Percentiles rank a stretch among this genome's conserved stretches.
These are phyloP conservation scores for Pseudoneurospora amorphoporcata DNA, from an alignment of 495 filamentous ascomycete species.

Conservation along the genomic window DNA sequence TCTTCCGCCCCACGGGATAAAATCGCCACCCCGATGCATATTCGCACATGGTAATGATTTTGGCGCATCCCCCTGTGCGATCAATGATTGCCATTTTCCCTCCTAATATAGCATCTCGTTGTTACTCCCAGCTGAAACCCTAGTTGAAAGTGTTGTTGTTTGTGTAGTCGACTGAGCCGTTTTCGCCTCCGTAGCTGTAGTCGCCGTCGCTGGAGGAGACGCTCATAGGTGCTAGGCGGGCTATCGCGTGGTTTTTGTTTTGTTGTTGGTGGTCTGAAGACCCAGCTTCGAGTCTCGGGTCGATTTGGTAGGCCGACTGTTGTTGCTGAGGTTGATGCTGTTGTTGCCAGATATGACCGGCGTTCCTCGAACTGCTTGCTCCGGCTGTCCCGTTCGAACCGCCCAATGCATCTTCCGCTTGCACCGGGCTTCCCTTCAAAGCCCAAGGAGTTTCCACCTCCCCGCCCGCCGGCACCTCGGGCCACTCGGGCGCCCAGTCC, in stretches of 20 bases:
- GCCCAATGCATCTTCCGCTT: neutral
- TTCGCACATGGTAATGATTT: too few species aligned
- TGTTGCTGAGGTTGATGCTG: neutral
- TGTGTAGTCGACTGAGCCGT: neutral
- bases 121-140: neutral
- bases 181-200: neutral
- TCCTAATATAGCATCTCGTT: neutral
- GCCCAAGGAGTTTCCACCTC: neutral
- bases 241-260: neutral
- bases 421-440: neutral
- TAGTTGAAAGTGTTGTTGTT: neutral
- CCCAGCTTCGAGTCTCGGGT: neutral
- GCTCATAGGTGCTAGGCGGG: neutral
- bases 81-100: neutral
- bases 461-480: neutral
- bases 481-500: slow-evolving; percentile 6
- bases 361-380: neutral
- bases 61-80: too few species aligned
- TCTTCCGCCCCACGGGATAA: neutral
- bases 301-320: neutral
- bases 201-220: neutral
- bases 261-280: neutral
- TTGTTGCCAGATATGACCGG: neutral
- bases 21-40: too few species aligned
- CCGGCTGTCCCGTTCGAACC: neutral